Evolutionary conservation across 2,329 filamentous ascomycete genomes (phyloP).

Genomic region (Bisporella sp.): DNA sequence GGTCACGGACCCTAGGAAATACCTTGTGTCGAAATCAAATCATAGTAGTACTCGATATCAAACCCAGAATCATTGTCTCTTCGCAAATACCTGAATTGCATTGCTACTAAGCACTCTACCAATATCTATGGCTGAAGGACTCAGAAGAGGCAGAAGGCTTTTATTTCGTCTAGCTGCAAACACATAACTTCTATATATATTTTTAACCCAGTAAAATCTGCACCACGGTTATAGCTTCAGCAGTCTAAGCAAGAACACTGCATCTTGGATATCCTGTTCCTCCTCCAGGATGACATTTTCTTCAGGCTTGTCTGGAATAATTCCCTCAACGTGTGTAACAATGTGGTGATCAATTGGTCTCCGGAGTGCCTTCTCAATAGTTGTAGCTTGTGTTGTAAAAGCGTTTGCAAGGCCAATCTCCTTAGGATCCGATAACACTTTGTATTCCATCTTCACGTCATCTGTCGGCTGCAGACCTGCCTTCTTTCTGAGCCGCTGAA

Average conservation of each 20-base stretch:
- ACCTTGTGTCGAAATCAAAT: no score
- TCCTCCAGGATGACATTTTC: slow-evolving; percentile 68
- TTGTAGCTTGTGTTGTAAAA: slow-evolving; percentile 58
- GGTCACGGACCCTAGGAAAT: no score
- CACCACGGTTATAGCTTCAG: slow-evolving; percentile 54
- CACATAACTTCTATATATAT: background rate
- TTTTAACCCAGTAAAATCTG: background rate
- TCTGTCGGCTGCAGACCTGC: slow-evolving; percentile 86
- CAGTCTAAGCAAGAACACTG: slow-evolving; percentile 70
- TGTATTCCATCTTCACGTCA: slow-evolving; percentile 92
- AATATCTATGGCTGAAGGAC: no score
- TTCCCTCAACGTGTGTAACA: slow-evolving; percentile 51
- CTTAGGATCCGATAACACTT: slow-evolving; percentile 71
- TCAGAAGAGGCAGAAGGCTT: no score
- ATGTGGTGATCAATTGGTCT: slow-evolving; percentile 68
- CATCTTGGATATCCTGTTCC: slow-evolving; percentile 79
- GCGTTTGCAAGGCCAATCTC: slow-evolving; percentile 63
- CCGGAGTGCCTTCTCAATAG: slow-evolving; percentile 71
- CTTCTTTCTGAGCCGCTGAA: slow-evolving; percentile 91
- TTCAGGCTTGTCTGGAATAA: slow-evolving; percentile 38
- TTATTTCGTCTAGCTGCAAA: no score
- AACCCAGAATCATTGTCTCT: no score
- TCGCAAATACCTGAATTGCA: no score
- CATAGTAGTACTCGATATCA: no score
- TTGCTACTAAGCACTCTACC: no score